Evolutionary conservation across 306 rosid species (phyloP).

Genomic region (Mucuna pruriens): DNA sequence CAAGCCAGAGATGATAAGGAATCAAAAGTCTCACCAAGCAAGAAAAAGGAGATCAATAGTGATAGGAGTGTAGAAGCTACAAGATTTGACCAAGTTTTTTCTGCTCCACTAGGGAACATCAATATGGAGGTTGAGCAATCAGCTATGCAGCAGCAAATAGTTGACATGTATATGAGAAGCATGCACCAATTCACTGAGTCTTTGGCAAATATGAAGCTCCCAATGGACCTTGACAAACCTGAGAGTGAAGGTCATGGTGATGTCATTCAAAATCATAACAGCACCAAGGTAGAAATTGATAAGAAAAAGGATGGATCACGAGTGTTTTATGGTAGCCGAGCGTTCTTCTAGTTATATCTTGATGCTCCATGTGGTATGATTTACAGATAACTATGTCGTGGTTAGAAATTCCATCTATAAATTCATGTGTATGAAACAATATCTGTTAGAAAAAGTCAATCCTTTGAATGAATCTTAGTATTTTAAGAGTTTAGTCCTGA

Average conservation of each 20-base stretch:
- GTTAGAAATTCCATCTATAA: neutral
- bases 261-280: conserved; percentile 52
- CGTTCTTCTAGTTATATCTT: conserved; percentile 65
- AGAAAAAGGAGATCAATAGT: conserved; percentile 48
- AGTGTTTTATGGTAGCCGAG: conserved; percentile 84
- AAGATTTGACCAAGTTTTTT: conserved; percentile 58
- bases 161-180: conserved; percentile 90
- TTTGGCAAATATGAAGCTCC: conserved; percentile 82
- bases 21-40: conserved; percentile 41
- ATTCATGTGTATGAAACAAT: neutral
- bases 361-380: conserved; percentile 24
- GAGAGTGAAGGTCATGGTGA: conserved; percentile 53
- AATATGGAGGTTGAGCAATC: conserved; percentile 76
- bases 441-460: neutral
- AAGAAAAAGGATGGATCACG: conserved; percentile 73
- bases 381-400: neutral
- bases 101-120: conserved; percentile 69
- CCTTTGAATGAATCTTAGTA: neutral
- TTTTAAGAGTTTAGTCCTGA: neutral
- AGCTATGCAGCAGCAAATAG: conserved; percentile 86
- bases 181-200: conserved; percentile 70
- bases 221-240: conserved; percentile 74
- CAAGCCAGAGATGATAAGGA: conserved; percentile 50
- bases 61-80: conserved; percentile 39
- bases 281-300: conserved; percentile 53